Conservation (phyloP, 768 basidiomycete genomes). For the Pulveroboletus sp. region DNA sequence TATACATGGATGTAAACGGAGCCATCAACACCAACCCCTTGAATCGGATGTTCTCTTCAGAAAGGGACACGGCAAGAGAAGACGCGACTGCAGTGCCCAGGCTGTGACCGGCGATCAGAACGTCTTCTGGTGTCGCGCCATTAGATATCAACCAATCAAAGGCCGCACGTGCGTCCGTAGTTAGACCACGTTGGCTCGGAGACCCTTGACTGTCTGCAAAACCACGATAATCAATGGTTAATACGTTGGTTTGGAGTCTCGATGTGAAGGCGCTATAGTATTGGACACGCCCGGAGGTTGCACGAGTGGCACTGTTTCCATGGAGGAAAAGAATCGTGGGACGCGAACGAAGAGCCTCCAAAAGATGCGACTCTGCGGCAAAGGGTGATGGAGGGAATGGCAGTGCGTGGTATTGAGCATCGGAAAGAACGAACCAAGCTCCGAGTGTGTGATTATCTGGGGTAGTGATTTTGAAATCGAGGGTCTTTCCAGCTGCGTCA, state of each 20-base stretch:
- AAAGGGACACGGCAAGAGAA: slow-evolving; percentile 46
- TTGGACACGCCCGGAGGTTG: slow-evolving; percentile 60
- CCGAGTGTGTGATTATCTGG: slow-evolving; percentile 79
- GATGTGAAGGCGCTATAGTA: slow-evolving; percentile 66
- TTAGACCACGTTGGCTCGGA: slow-evolving; percentile 75
- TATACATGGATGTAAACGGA: slow-evolving; percentile 58
- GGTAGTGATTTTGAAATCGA: slow-evolving; percentile 68
- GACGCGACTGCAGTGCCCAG: slow-evolving; percentile 81
- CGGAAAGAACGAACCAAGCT: slow-evolving; percentile 81
- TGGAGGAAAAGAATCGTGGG: slow-evolving; percentile 93
- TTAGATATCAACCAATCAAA: slow-evolving; percentile 73
- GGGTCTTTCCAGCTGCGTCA: slow-evolving; percentile 66
- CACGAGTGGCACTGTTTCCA: slow-evolving; percentile 85
- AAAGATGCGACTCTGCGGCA: slow-evolving; percentile 41
- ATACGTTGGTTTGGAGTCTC: slow-evolving; percentile 67
- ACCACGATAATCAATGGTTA: slow-evolving; percentile 90
- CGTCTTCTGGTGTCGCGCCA: slow-evolving; percentile 54
- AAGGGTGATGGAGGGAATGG: slow-evolving; percentile 37
- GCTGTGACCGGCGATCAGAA: slow-evolving; percentile 83
- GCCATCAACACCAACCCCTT: slow-evolving; percentile 50
- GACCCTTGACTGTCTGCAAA: slow-evolving; percentile 83
- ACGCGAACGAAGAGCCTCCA: slow-evolving; percentile 48
- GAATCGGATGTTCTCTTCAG: slow-evolving; percentile 39
- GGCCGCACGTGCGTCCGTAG: slow-evolving; percentile 69
- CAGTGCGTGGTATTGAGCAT: slow-evolving; percentile 55